Base-by-base conservation (phyloP, 2,329 filamentous ascomycete genomes). In the Davidsoniella eucalypti region DNA sequence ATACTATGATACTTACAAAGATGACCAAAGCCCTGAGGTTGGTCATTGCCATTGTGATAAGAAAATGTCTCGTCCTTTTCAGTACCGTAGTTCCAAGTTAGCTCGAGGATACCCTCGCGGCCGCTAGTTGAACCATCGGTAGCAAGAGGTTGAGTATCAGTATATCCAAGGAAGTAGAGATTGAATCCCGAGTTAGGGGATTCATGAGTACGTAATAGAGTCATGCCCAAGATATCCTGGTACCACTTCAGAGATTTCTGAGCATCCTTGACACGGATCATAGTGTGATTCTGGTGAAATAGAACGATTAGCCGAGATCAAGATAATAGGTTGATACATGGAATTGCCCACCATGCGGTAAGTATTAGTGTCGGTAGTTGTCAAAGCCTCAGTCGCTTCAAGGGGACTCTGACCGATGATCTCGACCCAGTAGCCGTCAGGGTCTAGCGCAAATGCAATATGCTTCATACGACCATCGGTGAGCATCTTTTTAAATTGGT, bases 401-500 rank as follows among this genome's bases (percentile, higher is more conserved):
- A 87, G 41, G 59, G 64, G 67, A 60, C 83, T 84, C 63, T 84
- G 81, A 8, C 82, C 80, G 58, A 93, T 78, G 43, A 93, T 72
- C 65, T 92, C 85, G 3, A 92, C 82, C 84, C 85, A 88, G 64
- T 90, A 90, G 36, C 78, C 82, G 64, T 94, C 86, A 0, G 87
- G 87, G 58, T 94, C 87, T 50, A 94, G 75, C 1, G 74, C 88
- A 62, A 96, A 96, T 1, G 90, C 92, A 60, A 96, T 94, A 60
- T 84, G 67, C 60, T 74, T 75, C 85, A 93, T 94, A 52, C 82
- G 75, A 2, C 92, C 92, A 57, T 96, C 90, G 0, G 78, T 78
- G 52, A 96, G 70, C 67, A 86, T 93, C 78, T 96, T 96, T 72
- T 96, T 87, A 67, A 96, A 98, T 55, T 75, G 76, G 68, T 94